phyloP scores from a whole-genome alignment of 106 monocot genomes.

The Dioscorea zingiberensis region DNA sequence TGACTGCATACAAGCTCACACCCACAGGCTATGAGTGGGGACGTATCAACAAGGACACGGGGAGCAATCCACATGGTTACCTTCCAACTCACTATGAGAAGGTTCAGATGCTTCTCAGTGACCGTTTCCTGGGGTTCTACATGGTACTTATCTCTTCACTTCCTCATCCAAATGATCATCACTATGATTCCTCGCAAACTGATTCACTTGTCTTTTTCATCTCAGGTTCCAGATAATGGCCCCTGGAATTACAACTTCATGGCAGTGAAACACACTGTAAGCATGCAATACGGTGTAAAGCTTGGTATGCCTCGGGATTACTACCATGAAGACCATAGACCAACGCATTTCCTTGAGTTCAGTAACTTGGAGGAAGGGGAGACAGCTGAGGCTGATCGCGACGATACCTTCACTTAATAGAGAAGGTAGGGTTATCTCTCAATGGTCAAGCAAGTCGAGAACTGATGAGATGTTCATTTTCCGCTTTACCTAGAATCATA shows the following conservation, averaged over 20 bases:
- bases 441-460: no score
- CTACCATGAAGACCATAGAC: slow-evolving; percentile 95
- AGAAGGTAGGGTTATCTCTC: no score
- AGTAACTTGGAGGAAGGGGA: slow-evolving; percentile 91
- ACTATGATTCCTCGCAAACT: background rate
- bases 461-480: no score
- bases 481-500: no score
- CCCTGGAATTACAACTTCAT: slow-evolving; percentile 99
- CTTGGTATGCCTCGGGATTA: slow-evolving; percentile 82
- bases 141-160: slow-evolving; percentile 44
- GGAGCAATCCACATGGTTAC: slow-evolving; percentile 99
- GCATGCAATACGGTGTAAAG: slow-evolving; percentile 86
- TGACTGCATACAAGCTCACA: slow-evolving; percentile 97
- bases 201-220: background rate
- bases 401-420: slow-evolving; percentile 66
- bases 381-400: slow-evolving; percentile 68
- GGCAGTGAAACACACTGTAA: slow-evolving; percentile 92
- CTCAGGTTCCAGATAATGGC: slow-evolving; percentile 81
- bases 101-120: slow-evolving; percentile 99
- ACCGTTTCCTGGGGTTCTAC: slow-evolving; percentile 98
- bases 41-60: slow-evolving; percentile 93
- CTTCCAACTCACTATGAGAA: slow-evolving; percentile 98
- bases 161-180: no score
- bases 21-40: slow-evolving; percentile 99
- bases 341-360: slow-evolving; percentile 95